These are phyloP conservation scores for Fusarium sp. DNA, from an alignment of 2,329 filamentous ascomycete species.

Conservation along the genomic window DNA sequence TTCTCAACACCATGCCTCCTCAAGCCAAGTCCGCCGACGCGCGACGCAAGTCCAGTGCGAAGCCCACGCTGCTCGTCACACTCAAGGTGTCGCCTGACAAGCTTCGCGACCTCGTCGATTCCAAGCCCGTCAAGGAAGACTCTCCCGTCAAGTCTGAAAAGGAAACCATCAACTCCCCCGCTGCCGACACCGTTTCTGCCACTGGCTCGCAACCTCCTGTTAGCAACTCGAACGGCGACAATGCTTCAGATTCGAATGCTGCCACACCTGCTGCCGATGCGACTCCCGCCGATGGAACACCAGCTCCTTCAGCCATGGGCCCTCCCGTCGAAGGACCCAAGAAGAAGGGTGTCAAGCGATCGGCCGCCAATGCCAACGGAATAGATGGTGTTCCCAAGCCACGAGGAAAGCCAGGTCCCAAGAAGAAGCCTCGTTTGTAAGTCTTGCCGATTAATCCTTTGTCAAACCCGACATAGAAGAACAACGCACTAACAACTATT, in stretches of 20 bases:
- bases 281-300: slow-evolving; percentile 61
- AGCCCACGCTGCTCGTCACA: slow-evolving; percentile 57
- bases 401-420: slow-evolving; percentile 90
- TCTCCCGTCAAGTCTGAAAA: slow-evolving; percentile 51
- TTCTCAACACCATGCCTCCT: slow-evolving; percentile 47
- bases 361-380: slow-evolving; percentile 72
- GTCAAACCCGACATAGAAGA: background rate
- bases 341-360: slow-evolving; percentile 80
- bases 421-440: slow-evolving; percentile 96
- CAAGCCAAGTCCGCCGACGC: slow-evolving; percentile 47
- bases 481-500: slow-evolving; percentile 42
- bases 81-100: slow-evolving; percentile 62
- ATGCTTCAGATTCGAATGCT: slow-evolving; percentile 68
- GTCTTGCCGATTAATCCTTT: slow-evolving; percentile 52
- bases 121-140: slow-evolving; percentile 56
- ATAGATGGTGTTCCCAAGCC: slow-evolving; percentile 74
- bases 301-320: slow-evolving; percentile 66
- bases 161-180: slow-evolving; percentile 58
- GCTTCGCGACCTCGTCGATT: slow-evolving; percentile 62
- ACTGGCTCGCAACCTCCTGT: slow-evolving; percentile 43
- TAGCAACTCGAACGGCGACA: slow-evolving; percentile 62
- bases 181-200: slow-evolving; percentile 52
- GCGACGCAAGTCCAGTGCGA: slow-evolving; percentile 53
- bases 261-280: slow-evolving; percentile 67
- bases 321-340: slow-evolving; percentile 71